A percentile compares a stretch with the other conserved stretches of the same genome.
Conservation (phyloP, 495 filamentous ascomycete species). For the Penicillium simplicissimum region DNA sequence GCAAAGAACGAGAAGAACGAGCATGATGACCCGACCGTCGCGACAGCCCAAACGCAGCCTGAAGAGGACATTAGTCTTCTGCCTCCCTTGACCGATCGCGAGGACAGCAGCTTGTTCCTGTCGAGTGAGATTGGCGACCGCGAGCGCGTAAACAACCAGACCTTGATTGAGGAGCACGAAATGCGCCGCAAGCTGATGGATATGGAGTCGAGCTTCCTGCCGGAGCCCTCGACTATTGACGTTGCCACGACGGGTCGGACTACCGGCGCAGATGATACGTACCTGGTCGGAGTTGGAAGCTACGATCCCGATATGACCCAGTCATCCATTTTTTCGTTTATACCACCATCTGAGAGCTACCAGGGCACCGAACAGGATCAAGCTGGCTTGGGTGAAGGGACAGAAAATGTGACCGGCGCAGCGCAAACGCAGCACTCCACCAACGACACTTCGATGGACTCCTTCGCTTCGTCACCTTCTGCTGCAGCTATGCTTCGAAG, state of each 20-base stretch:
- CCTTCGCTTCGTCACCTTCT: slow-evolving; percentile 65
- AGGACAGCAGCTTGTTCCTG: slow-evolving; percentile 40
- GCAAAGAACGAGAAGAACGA: slow-evolving; percentile 25
- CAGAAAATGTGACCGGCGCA: slow-evolving; percentile 23
- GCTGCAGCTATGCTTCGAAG: slow-evolving; percentile 62
- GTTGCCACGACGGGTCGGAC: slow-evolving; percentile 29
- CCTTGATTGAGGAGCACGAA: slow-evolving; percentile 61
- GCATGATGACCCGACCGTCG: slow-evolving; percentile 21
- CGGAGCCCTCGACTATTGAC: slow-evolving; percentile 51
- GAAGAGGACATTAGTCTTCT: slow-evolving; percentile 31
- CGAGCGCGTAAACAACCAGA: slow-evolving; percentile 46
- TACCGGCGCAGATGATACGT: slow-evolving; percentile 45
- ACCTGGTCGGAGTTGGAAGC: slow-evolving; percentile 38
- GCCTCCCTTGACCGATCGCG: slow-evolving; percentile 42
- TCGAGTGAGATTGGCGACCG: slow-evolving; percentile 44
- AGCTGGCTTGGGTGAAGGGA: neutral
- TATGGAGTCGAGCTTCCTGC: slow-evolving; percentile 83
- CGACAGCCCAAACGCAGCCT: slow-evolving; percentile 12
- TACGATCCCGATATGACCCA: slow-evolving; percentile 26
- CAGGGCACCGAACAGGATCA: slow-evolving; percentile 23
- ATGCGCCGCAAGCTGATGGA: slow-evolving; percentile 76
- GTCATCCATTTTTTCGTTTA: slow-evolving; percentile 32
- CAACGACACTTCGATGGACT: slow-evolving; percentile 61
- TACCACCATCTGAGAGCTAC: slow-evolving; percentile 28
- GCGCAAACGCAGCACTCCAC: slow-evolving; percentile 33